Conservation (phyloP, 495 filamentous ascomycete genomes). For the Talaromyces liani region DNA sequence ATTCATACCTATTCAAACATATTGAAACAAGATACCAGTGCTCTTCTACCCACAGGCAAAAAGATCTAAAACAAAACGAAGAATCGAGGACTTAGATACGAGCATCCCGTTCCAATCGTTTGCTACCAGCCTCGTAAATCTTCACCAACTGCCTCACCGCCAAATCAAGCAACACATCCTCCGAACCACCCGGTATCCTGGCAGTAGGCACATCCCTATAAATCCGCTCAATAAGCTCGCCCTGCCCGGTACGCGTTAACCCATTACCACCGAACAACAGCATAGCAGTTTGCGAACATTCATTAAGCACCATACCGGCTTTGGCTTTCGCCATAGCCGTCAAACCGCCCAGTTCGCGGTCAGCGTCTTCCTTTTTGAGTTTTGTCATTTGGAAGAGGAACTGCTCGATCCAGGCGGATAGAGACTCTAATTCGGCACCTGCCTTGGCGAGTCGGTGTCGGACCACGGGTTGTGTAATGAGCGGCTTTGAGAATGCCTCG, state of each 20-base stretch:
- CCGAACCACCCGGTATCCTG: conserved; percentile 62
- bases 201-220: conserved; percentile 57
- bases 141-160: conserved; percentile 66
- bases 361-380: conserved; percentile 53
- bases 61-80: neutral
- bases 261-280: conserved; percentile 69
- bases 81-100: conserved; percentile 20
- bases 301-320: conserved; percentile 59
- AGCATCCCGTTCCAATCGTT: conserved; percentile 43
- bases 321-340: conserved; percentile 67
- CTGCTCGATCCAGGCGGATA: conserved; percentile 70
- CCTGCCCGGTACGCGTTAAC: conserved; percentile 59
- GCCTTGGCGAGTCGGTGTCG: conserved; percentile 63
- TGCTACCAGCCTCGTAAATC: conserved; percentile 57
- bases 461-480: conserved; percentile 69
- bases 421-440: conserved; percentile 60
- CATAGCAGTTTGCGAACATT: conserved; percentile 60
- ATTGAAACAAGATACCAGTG: neutral
- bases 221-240: conserved; percentile 62
- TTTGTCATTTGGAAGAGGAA: conserved; percentile 63
- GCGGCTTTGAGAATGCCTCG: conserved; percentile 67
- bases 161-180: conserved; percentile 70
- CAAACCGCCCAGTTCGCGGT: conserved; percentile 59
- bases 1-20: neutral
- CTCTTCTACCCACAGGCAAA: neutral